These are phyloP conservation scores for Epichloe coenophiala DNA, from an alignment of 2,329 filamentous ascomycete genomes.

Conservation along the genomic window DNA sequence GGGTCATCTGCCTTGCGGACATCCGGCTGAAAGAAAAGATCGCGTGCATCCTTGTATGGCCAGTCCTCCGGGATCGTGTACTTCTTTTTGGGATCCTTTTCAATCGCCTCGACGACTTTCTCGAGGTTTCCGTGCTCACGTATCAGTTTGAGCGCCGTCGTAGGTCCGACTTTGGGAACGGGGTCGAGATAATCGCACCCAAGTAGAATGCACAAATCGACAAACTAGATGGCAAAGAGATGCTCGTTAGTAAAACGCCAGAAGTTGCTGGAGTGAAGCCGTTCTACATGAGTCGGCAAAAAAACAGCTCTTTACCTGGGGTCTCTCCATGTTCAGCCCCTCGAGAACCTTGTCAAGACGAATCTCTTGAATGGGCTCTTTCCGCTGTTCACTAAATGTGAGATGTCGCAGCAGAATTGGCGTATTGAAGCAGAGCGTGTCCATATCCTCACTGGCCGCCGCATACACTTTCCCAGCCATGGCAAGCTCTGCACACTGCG, in stretches of 20 bases:
- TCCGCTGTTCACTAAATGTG: slow-evolving; percentile 93
- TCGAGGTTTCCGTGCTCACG: slow-evolving; percentile 83
- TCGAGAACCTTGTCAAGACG: slow-evolving; percentile 75
- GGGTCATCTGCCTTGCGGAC: slow-evolving; percentile 72
- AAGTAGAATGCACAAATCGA: slow-evolving; percentile 93
- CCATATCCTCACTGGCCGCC: slow-evolving; percentile 96
- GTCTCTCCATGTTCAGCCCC: slow-evolving; percentile 74
- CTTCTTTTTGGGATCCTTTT: slow-evolving; percentile 66
- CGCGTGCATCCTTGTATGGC: slow-evolving; percentile 84
- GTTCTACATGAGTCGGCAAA: background rate
- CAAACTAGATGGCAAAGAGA: slow-evolving; percentile 47
- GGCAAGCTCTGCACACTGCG: slow-evolving; percentile 84
- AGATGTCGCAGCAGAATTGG: slow-evolving; percentile 85
- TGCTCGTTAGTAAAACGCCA: slow-evolving; percentile 5
- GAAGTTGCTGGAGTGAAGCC: background rate
- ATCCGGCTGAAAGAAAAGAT: slow-evolving; percentile 84
- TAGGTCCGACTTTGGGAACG: slow-evolving; percentile 85
- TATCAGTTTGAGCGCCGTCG: slow-evolving; percentile 85
- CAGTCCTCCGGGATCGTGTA: slow-evolving; percentile 88
- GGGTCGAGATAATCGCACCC: slow-evolving; percentile 97
- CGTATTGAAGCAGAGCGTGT: slow-evolving; percentile 88
- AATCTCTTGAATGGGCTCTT: slow-evolving; percentile 95
- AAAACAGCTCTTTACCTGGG: slow-evolving; percentile 45
- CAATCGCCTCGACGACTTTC: slow-evolving; percentile 67
- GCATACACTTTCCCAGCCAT: slow-evolving; percentile 91